phyloP scores from a whole-genome alignment of 768 basidiomycete species.

The Boletellus emodensis region DNA sequence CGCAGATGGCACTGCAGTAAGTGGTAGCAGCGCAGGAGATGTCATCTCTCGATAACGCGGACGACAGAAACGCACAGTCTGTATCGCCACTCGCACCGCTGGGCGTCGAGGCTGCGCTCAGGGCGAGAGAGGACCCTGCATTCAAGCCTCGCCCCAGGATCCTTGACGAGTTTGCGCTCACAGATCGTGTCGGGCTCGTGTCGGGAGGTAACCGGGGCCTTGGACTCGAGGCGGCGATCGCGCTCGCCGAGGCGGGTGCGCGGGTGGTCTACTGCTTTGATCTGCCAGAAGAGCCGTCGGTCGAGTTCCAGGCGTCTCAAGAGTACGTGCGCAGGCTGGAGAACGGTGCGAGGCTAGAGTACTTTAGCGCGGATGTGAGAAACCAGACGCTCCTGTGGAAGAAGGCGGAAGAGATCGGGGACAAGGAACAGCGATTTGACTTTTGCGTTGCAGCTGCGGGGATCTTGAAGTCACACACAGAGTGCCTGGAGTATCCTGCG shows the following conservation, averaged over 20 bases:
- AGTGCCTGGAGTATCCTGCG: slow-evolving; percentile 64
- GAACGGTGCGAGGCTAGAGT: slow-evolving; percentile 48
- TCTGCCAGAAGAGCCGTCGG: slow-evolving; percentile 50
- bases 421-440: slow-evolving; percentile 70
- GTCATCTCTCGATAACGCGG: not conserved
- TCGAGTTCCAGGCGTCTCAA: slow-evolving; percentile 52
- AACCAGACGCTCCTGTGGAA: slow-evolving; percentile 60
- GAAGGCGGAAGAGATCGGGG: slow-evolving; percentile 54
- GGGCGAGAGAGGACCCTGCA: slow-evolving; percentile 35
- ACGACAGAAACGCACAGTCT: slow-evolving; percentile 33
- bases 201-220: slow-evolving; percentile 66
- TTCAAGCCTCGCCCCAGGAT: slow-evolving; percentile 44
- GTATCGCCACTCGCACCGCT: slow-evolving; percentile 56
- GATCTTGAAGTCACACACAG: slow-evolving; percentile 53
- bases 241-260: slow-evolving; percentile 69
- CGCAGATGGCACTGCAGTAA: not conserved
- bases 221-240: slow-evolving; percentile 81
- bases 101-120: slow-evolving; percentile 57
- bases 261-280: slow-evolving; percentile 68
- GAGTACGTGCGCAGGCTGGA: slow-evolving; percentile 49
- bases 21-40: not conserved
- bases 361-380: slow-evolving; percentile 61
- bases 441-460: slow-evolving; percentile 78
- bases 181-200: slow-evolving; percentile 55
- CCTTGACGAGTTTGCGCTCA: slow-evolving; percentile 55